phyloP scores from a whole-genome alignment of 352 stramenopile genomes.

The Globisporangium uncinulatum region DNA sequence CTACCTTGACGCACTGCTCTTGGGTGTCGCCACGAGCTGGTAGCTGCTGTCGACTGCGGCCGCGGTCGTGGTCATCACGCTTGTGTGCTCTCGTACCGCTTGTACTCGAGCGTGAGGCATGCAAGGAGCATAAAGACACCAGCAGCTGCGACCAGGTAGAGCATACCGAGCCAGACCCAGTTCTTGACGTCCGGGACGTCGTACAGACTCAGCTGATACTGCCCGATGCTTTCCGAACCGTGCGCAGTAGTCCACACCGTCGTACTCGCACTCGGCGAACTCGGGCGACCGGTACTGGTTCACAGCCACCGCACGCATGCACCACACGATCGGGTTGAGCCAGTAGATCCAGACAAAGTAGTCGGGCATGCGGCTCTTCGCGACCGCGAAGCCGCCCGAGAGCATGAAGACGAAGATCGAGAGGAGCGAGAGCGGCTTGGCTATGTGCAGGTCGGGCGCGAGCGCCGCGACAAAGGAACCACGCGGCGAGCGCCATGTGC shows the following conservation, averaged over 20 bases:
- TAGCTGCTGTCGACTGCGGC: no score
- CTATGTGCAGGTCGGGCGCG: constrained; percentile 41
- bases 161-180: constrained; percentile 59
- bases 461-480: constrained; percentile 49
- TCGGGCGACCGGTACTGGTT: constrained; percentile 52
- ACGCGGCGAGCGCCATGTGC: constrained; percentile 62
- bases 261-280: constrained; percentile 42
- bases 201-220: constrained; percentile 46
- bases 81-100: constrained; percentile 44
- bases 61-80: constrained; percentile 20
- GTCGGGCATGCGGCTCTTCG: constrained; percentile 46
- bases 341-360: constrained; percentile 79
- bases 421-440: constrained; percentile 55
- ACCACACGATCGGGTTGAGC: constrained; percentile 69
- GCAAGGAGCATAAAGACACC: constrained; percentile 34
- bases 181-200: constrained; percentile 33
- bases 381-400: constrained; percentile 63
- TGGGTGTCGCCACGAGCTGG: constrained; percentile 3
- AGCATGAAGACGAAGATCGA: constrained; percentile 62
- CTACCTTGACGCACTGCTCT: constrained; percentile 9
- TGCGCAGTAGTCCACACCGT: constrained; percentile 47
- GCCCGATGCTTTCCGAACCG: constrained; percentile 28
- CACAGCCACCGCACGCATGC: constrained; percentile 49
- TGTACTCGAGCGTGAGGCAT: constrained; percentile 42
- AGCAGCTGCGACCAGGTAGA: constrained; percentile 45